Base-by-base conservation (phyloP, 176 grass and related monocot genomes). In the Oryza coarctata region DNA sequence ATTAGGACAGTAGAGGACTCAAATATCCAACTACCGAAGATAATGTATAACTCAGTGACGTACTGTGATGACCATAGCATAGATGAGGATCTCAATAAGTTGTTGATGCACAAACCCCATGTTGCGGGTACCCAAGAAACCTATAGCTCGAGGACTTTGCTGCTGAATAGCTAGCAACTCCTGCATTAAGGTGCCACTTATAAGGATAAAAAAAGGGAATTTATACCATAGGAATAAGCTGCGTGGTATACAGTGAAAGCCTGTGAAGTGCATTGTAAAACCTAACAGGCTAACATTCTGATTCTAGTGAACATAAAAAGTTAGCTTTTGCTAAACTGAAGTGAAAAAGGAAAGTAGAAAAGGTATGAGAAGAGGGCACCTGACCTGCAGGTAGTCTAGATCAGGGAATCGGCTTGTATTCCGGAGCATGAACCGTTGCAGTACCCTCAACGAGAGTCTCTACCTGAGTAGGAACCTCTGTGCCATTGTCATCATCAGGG, bases 51-150 rank as follows among this genome's bases (percentile, higher is more conserved):
- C 9, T 47, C 45, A 84, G 73, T 58, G 65, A 78, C 92, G 81
- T 93, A 95, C 93, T 73, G 93, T 95, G 89, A 99, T 99, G 63
- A 99, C 86, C 96, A 99, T 99, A 20, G 96, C 93, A 88, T 99
- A 99, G 81, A 93, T 99, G 36, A 95, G 85, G 89, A 99, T 99
- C 85, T 99, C 96, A 77, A 99, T 99, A 77, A 99, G 96, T 75
- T 99, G 93, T 71, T 99, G 96, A 76, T 99, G 96, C 93, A 99
- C 95, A 63, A 78, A 99, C 10, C 96, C 96, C 96, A 99, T 95
- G 70, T 95, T 95, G 68, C 91, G 93, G 15, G 96, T 99, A 63
- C 96, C 96, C 63, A 99, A 99, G 75, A 99, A 99, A 72, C 93
- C 93, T 76, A 99, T 99, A 60, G 90, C 80, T 45, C 96, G 82